Conservation (phyloP, 768 basidiomycete species). For the Gloeopeniophorella convolvens region DNA sequence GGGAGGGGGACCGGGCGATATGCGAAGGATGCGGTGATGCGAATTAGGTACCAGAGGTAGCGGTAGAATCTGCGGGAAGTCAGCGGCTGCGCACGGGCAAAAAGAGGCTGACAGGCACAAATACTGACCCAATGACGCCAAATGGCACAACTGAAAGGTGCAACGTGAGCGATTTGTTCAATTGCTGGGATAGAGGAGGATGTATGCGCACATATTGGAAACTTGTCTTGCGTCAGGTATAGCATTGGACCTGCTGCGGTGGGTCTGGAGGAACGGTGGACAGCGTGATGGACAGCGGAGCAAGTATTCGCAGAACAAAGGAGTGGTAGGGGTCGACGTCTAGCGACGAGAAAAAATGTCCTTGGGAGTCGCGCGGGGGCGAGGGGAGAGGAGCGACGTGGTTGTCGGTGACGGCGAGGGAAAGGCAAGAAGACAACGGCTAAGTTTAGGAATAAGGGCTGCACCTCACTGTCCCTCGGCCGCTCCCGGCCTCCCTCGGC, state of each 20-base stretch:
- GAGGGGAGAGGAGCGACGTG: neutral
- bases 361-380: neutral
- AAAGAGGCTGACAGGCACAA: neutral
- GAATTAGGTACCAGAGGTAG: constrained; percentile 89
- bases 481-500: too few relatives aligned
- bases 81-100: neutral
- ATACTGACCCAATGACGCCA: constrained; percentile 71
- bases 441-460: too few relatives aligned
- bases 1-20: constrained; percentile 89
- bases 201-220: constrained; percentile 74
- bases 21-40: constrained; percentile 66
- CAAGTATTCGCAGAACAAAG: constrained; percentile 20
- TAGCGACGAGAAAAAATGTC: constrained; percentile 8
- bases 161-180: constrained; percentile 5
- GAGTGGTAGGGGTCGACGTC: constrained; percentile 20
- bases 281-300: constrained; percentile 16
- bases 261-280: constrained; percentile 1
- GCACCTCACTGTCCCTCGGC: too few relatives aligned
- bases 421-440: neutral
- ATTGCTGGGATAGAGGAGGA: neutral
- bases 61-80: constrained; percentile 66
- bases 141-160: constrained; percentile 72
- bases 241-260: constrained; percentile 43
- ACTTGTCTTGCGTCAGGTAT: constrained; percentile 86
- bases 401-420: neutral